These are phyloP conservation scores for Sungouiella thailandica DNA, from an alignment of 805 yeast genomes.

Conservation along the genomic window DNA sequence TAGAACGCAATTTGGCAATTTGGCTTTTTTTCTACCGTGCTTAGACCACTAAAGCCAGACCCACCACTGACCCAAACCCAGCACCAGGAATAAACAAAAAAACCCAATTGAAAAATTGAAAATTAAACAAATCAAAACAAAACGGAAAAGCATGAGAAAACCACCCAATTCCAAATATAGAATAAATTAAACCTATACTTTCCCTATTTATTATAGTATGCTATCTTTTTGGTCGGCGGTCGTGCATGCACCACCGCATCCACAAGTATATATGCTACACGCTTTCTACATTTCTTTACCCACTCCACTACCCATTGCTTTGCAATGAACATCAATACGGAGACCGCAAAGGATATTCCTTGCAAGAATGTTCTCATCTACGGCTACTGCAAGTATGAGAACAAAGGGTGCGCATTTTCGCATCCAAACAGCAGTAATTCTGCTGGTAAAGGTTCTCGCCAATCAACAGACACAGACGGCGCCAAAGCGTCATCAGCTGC, in stretches of 20 bases:
- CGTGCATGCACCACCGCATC: conserved; percentile 5
- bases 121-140: too few species aligned
- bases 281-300: background rate
- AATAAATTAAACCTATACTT: too few species aligned
- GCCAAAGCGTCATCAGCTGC: conserved; percentile 40
- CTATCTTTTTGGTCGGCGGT: too few species aligned
- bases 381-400: conserved; percentile 84
- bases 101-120: too few species aligned
- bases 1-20: too few species aligned
- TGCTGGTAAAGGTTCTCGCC: background rate
- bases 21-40: too few species aligned
- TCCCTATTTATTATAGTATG: too few species aligned
- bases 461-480: background rate
- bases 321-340: conserved; percentile 36
- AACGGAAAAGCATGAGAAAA: too few species aligned
- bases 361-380: conserved; percentile 81
- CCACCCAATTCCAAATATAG: too few species aligned
- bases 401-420: conserved; percentile 80
- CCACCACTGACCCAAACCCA: too few species aligned
- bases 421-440: conserved; percentile 25
- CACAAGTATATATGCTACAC: conserved; percentile 1
- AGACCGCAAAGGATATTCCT: conserved; percentile 67
- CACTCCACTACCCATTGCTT: background rate
- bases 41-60: too few species aligned
- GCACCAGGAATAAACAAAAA: too few species aligned